These are phyloP conservation scores for Coprinopsis marcescibilis DNA, from an alignment of 768 basidiomycete genomes.

Conservation along the genomic window DNA sequence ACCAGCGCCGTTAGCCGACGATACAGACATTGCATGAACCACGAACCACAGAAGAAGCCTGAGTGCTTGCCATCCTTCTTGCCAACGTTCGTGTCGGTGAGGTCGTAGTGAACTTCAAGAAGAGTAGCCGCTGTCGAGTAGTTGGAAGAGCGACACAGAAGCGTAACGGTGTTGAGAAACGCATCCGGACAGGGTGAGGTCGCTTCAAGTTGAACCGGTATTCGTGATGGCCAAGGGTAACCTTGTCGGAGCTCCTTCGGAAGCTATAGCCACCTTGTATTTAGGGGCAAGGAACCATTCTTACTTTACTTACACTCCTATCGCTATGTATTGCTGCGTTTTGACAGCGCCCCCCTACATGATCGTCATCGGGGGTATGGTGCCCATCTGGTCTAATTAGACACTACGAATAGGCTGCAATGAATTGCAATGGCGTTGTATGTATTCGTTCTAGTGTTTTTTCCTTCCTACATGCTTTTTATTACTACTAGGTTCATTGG, in stretches of 20 bases:
- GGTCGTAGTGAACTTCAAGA: background rate
- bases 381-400: too few relatives aligned
- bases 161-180: background rate
- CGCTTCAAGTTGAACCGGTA: too few relatives aligned
- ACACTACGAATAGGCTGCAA: too few relatives aligned
- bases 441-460: constrained; percentile 14
- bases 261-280: too few relatives aligned
- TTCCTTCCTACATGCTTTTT: constrained; percentile 27
- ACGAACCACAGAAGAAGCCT: constrained; percentile 31
- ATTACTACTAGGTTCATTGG: constrained; percentile 22
- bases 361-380: too few relatives aligned
- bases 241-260: too few relatives aligned
- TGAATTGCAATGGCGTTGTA: background rate
- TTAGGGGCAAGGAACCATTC: too few relatives aligned
- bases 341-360: too few relatives aligned
- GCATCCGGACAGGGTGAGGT: constrained; percentile 1
- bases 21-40: background rate
- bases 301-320: too few relatives aligned
- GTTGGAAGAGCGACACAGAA: background rate
- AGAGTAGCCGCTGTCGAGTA: background rate
- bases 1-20: background rate
- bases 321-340: too few relatives aligned
- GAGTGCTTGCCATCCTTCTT: constrained; percentile 57
- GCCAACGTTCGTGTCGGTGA: background rate
- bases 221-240: too few relatives aligned